Percentiles rank a stretch among this genome's conserved stretches.
phyloP scores from a whole-genome alignment of 345 rosid genomes.

The Hibiscus tridactylites region DNA sequence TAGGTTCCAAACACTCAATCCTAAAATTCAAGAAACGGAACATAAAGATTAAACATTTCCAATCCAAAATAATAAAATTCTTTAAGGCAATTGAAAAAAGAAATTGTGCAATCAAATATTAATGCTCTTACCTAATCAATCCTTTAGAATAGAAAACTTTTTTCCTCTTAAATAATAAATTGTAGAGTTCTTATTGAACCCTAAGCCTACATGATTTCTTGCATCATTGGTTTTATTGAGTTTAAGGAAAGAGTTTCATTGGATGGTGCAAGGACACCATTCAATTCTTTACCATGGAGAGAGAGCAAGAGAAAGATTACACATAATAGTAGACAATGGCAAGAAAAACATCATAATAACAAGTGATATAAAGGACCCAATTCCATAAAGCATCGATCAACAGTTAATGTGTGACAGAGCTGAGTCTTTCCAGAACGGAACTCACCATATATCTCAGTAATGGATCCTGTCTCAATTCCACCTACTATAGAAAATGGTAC shows the following conservation, averaged over 20 bases:
- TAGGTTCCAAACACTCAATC: too few species aligned
- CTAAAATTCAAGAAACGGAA: neutral
- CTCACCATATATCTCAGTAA: slow-evolving; percentile 93
- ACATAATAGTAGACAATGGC: slow-evolving; percentile 10
- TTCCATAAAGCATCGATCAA: slow-evolving; percentile 4
- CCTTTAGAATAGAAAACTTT: neutral
- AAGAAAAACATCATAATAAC: neutral
- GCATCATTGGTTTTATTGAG: neutral
- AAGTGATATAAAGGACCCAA: neutral
- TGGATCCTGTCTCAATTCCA: slow-evolving; percentile 94
- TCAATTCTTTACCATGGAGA: slow-evolving; percentile 1
- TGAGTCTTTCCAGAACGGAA: slow-evolving; percentile 97
- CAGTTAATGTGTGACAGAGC: slow-evolving; percentile 90
- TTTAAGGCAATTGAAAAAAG: neutral
- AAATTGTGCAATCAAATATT: neutral
- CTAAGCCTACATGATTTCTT: neutral
- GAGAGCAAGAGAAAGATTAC: neutral
- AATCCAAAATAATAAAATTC: neutral
- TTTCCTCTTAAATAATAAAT: neutral
- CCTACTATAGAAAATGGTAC: slow-evolving; percentile 29
- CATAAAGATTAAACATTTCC: neutral
- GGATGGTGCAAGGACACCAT: neutral
- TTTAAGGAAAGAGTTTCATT: neutral
- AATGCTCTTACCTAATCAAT: neutral
- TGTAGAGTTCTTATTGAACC: neutral